These are phyloP conservation scores for Globisporangium emineosum DNA, from an alignment of 352 stramenopile species.

Conservation along the genomic window DNA sequence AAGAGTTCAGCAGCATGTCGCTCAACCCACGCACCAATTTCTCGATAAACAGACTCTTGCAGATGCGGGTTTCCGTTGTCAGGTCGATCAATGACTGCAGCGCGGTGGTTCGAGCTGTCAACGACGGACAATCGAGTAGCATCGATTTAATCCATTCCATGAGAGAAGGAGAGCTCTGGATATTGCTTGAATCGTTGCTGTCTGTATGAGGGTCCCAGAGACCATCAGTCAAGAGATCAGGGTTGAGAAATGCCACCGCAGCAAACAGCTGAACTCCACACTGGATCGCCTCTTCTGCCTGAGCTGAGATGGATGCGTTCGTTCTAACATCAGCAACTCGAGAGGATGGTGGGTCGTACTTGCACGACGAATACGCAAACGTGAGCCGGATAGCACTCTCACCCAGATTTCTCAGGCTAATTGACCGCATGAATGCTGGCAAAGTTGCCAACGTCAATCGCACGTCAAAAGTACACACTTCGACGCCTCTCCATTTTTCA, in stretches of 20 bases:
- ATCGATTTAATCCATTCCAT: conserved; percentile 8
- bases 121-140: conserved; percentile 7
- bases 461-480: conserved; percentile 24
- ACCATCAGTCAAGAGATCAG: not conserved
- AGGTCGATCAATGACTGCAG: conserved; percentile 1
- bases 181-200: not conserved
- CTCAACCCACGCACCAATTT: conserved; percentile 24
- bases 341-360: not conserved
- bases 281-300: conserved; percentile 18
- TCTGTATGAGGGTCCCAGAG: not conserved
- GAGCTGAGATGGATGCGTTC: conserved; percentile 4
- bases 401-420: conserved; percentile 9
- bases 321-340: not conserved
- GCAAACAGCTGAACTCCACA: conserved; percentile 13
- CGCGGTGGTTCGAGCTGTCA: not conserved
- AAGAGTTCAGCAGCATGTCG: conserved; percentile 14
- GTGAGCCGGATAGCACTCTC: conserved; percentile 6
- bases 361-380: not conserved
- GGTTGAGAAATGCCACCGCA: not conserved
- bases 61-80: not conserved
- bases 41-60: conserved; percentile 20
- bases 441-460: conserved; percentile 30
- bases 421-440: conserved; percentile 29
- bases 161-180: too few relatives aligned
- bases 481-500: not conserved